Evolutionary conservation across 169 alveolate species (phyloP), one percentile per base, ranked within the genome.

Genomic region (Eimeria acervulina): DNA sequence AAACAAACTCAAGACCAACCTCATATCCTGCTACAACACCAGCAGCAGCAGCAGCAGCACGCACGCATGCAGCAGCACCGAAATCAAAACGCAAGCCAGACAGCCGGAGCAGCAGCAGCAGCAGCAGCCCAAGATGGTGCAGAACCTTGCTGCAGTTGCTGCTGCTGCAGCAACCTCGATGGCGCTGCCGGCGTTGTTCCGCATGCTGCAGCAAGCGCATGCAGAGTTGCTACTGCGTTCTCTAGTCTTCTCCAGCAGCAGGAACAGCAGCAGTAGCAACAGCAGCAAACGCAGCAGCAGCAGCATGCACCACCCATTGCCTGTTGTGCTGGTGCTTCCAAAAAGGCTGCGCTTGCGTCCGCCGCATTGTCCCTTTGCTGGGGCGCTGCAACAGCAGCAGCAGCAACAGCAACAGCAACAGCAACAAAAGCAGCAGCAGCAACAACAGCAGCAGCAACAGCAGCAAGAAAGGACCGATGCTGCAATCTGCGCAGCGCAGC

Each of bases 391-490:
- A 21, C 51, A 33, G 44, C 85, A 74, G n/a, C 42, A 74, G 26
- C 13, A 74, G 42, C 85, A 74, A 44, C 85, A 80, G 89, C 89
- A 80, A 63, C 89, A 80, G 59, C 89, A 80, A 40, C 66, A 17
- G 85, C 85, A 10, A 44, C 85, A 33, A 21, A 13, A 33, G 44
- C 85, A 74, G n/a, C 42, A 74, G 26, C 13, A 74, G 42, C 85
- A 74, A 44, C 85, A 80, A 63, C 89, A 80, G 89, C 89, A 80
- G 59, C 89, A 80, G 23, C 66, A 17, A 38, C 84, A 19, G 26
- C n/a, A 36, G 40, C 28, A 72, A 31, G 84, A 23, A 28, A 31
- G 1, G 84, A 31, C 84, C n/a, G 44, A 28, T 19, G 84, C 84
- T 10, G 52, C 84, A 72, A 15, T 72, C 0, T 72, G 84, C 47